These are phyloP conservation scores for Phytophthora agathidicida DNA, from an alignment of 352 stramenopile genomes.

Conservation along the genomic window DNA sequence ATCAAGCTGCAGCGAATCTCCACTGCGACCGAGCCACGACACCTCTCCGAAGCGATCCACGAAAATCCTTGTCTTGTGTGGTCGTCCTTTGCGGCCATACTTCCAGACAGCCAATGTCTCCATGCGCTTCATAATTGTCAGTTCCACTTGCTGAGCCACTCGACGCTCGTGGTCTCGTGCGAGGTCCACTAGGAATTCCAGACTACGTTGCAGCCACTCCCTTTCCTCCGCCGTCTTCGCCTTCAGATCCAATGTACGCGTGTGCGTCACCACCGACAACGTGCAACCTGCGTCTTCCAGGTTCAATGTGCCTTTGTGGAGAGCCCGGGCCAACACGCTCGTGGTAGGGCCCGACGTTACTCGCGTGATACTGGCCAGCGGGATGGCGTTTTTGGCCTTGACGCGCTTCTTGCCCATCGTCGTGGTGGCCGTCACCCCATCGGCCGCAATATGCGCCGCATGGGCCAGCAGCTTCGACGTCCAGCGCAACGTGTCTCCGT, in stretches of 20 bases:
- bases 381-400: constrained; percentile 66
- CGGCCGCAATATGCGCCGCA: constrained; percentile 36
- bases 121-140: constrained; percentile 88
- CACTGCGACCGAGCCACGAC: constrained; percentile 80
- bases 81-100: constrained; percentile 72
- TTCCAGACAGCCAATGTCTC: constrained; percentile 76
- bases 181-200: constrained; percentile 76
- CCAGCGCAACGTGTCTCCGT: constrained; percentile 80
- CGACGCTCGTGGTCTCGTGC: constrained; percentile 75
- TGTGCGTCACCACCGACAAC: constrained; percentile 75
- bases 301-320: constrained; percentile 72
- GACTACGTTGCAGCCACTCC: constrained; percentile 80
- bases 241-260: constrained; percentile 80
- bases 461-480: constrained; percentile 72
- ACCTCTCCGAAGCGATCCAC: constrained; percentile 86
- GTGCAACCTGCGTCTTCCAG: constrained; percentile 72
- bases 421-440: constrained; percentile 37
- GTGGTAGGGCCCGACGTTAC: constrained; percentile 63
- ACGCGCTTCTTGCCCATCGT: constrained; percentile 53
- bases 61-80: constrained; percentile 85
- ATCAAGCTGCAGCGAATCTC: constrained; percentile 78
- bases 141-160: constrained; percentile 79
- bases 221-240: constrained; percentile 68
- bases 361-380: constrained; percentile 59
- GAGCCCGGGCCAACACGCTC: constrained; percentile 65